A percentile compares a stretch with the other conserved stretches of the same genome.
Evolutionary conservation across 352 stramenopile genomes (phyloP).

Genomic region (Globisporangium spinosum): DNA sequence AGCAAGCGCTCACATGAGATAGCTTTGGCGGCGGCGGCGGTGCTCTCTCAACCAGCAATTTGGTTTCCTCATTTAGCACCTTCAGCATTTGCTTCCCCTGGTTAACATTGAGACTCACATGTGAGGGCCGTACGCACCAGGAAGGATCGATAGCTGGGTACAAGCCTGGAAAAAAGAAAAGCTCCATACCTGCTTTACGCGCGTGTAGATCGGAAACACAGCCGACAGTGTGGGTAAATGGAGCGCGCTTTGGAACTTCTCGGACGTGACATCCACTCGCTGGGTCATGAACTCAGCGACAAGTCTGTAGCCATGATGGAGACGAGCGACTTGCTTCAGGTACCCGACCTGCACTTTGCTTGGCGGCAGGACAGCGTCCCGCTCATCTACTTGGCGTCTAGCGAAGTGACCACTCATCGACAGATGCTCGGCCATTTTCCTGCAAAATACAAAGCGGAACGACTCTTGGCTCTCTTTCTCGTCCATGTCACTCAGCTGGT

Average conservation of each 20-base stretch:
- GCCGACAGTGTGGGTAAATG: constrained; percentile 32
- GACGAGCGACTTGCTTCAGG: constrained; percentile 28
- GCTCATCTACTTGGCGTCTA: neutral
- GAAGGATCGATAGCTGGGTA: neutral
- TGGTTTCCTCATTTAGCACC: constrained; percentile 35
- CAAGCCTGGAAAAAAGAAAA: neutral
- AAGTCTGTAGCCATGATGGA: constrained; percentile 30
- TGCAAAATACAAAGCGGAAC: constrained; percentile 44
- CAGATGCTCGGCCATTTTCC: constrained; percentile 50
- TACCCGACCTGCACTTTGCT: constrained; percentile 33
- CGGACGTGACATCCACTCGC: constrained; percentile 26
- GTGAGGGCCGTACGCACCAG: neutral
- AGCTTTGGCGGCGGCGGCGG: constrained; percentile 27
- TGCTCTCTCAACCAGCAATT: constrained; percentile 24
- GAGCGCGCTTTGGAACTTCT: constrained; percentile 26
- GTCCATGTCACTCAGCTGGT: constrained; percentile 30
- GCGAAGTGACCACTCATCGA: constrained; percentile 15
- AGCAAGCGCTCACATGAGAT: constrained; percentile 23
- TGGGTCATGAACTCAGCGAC: constrained; percentile 33
- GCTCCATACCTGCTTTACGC: constrained; percentile 41
- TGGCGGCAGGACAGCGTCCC: constrained; percentile 2
- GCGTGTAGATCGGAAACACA: constrained; percentile 44
- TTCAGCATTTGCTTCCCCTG: constrained; percentile 43
- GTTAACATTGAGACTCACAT: neutral
- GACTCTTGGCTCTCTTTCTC: constrained; percentile 30